Base-by-base conservation (phyloP, 495 filamentous ascomycete genomes). In the Neurospora discreta region DNA sequence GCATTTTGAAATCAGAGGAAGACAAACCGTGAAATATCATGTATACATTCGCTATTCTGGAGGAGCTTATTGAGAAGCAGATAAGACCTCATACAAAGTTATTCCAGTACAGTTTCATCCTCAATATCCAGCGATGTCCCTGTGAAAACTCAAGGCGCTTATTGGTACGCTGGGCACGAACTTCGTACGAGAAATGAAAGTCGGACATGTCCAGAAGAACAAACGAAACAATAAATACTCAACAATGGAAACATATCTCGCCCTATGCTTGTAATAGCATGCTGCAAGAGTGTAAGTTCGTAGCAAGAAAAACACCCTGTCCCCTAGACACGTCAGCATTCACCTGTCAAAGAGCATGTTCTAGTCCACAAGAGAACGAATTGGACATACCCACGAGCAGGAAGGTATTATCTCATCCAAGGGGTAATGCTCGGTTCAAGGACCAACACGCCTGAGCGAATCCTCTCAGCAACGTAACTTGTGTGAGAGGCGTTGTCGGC, bases 301-400 rank as follows among this genome's bases (percentile, higher is more conserved):
- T 11, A 26, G 20, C 20, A 26, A 26, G 1, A 5, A 7, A 23
- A 26, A 7, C 11, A 15, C 5, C 4, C n/a, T 7, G 5, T 26
- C 5, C 1, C 11, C 20, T 6, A 1, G 3, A 52, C 44, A 23
- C 4, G 6, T 52, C 20, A 23, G n/a, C 44, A 23, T 6, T 20
- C 3, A 5, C 9, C 3, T 20, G 42, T 10, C 0, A 11, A 20
- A 44, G 42, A 5, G 42, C n/a, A 20, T 5, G 1, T 20, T 5
- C 0, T 20, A 0, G 8, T 9, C 10, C 42, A 3, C 18, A 44
- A 5, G 18, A 18, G 8, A 44, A 11, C 3, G 0, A 0, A 20
- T n/a, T 0, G 42, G 1, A 0, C 3, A 44, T 10, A 44, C 42
- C 42, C 9, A 44, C 10, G 18, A 1, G 8, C 42, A 44, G 1